Base-by-base conservation (phyloP, 1,284 basidiomycete genomes). In the Cutaneotrichosporon sp. region DNA sequence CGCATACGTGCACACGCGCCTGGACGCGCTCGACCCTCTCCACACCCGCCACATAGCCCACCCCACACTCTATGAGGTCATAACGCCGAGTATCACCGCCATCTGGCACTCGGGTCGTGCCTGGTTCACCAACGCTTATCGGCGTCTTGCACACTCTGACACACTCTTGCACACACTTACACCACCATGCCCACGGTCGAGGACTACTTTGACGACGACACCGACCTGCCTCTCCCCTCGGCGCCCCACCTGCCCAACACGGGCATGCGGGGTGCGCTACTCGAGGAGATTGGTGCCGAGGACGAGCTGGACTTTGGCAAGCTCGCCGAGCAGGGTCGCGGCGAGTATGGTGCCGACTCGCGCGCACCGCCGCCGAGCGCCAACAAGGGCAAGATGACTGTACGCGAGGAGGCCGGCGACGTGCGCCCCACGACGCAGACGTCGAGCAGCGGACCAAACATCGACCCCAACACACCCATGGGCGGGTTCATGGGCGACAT, bases 181-280 rank as follows among this genome's bases (percentile, higher is more conserved):
- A 14, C 36, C 60, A 67, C 26, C 36, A 75, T 74, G 70, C 72
- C 73, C 4, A 73, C 73, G 15, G 69, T 74, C 55, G 74, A 76
- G 41, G 63, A 76, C 52, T 69, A 72, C 56, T 92, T 90, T 69
- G 88, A 91, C 81, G 89, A 92, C 77, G 88, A 91, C 66, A 88
- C 87, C 15, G 89, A 92, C 70, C 80, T 91, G 38, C 72, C 74
- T 8, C 64, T 75, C 37, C 73, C 74, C 22, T 10, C 26, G 26
- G 26, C 26, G 26, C 79, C 79, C n/a, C 77, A 82, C 0, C 76
- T 91, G 1, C 83, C 84, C 10, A 81, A 84, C 63, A 81, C 81
- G 14, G 85, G 86, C 48, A 58, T 79, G 1, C 80, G 77, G 43
- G 88, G 89, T 2, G 83, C 88, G 3, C 79, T 93, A 34, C 76